Evolutionary conservation across 306 rosid genomes (phyloP), one percentile per base, ranked within the genome.

Genomic region (Prunus salicina): DNA sequence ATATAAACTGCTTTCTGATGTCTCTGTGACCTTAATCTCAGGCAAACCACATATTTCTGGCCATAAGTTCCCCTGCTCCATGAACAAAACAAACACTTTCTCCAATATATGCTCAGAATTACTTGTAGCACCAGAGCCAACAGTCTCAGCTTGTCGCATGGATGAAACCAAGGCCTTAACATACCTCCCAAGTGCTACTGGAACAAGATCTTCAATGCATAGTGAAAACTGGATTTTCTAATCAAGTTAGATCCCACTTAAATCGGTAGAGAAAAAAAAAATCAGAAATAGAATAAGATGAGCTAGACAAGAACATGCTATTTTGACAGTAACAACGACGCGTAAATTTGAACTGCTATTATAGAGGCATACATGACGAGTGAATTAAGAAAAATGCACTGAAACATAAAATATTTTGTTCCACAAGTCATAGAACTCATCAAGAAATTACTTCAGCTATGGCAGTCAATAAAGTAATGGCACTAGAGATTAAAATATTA

Each of bases 21-120:
- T 83, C 76, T 88, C 91, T 51, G 89, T 82, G 82, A 90, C 76
- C 83, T 85, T 86, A 56, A 90, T 86, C 89, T 94, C 98, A 22
- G 93, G 84, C 83, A 94, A 87, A 83, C 87, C 76, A 84, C 93
- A 94, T 83, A 94, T 84, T 72, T 94, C 97, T 45, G 97, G 96
- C 98, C 97, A 94, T 79, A 94, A 65, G 89, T 86, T 92, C 60
- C 98, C 97, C 72, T 94, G 98, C 82, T 94, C 98, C 83, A 94
- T 84, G 89, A 92, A 94, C 80, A 94, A 90, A 75, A 90, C 60
- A 85, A 94, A 92, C 79, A 94, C 74, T 87, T 81, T 92, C 84
- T 94, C 98, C 78, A 90, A 81, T 70, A 92, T 84, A 76, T 85
- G 87, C 83, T 92, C 95, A 52, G 84, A 84, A 79, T 86, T 81